Evolutionary conservation across 2,329 filamentous ascomycete genomes (phyloP), one percentile per base, ranked within the genome.

Genomic region (Plenodomus lindquistii): DNA sequence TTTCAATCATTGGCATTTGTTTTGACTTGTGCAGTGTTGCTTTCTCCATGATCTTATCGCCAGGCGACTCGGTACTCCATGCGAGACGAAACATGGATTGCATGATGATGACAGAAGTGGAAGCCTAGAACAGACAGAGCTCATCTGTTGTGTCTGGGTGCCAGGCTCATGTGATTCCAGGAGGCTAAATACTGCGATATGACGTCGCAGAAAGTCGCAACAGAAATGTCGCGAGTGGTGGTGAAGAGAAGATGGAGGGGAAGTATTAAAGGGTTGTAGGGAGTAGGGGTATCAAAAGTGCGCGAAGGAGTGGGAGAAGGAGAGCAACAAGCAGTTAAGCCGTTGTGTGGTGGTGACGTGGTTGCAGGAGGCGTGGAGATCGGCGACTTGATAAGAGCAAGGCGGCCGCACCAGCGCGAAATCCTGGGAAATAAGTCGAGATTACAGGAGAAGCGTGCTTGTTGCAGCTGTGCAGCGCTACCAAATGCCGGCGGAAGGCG

Each of bases 61-160:
- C 67, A 44, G 69, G 65, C 53, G 68, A 63, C 65, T 76, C 70
- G 49, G 69, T 72, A 61, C 74, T 74, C 77, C 77, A 79, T 51
- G 77, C 71, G 55, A 79, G 72, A 62, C 75, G 76, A 62, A 79
- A 79, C 62, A 78, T 77, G 67, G 74, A 77, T 66, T 79, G 76
- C 77, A 79, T 79, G 62, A 63, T 70, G 67, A 58, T 52, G 67
- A 58, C 52, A 55, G 62, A 56, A 56, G 63, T 60, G 60, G 62
- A 70, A 71, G 64, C 54, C 61, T 69, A 66, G 60, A 60, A 53
- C 57, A 64, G 60, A 62, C 64, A 68, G 60, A 57, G 66, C 45
- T 67, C 71, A 73, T 73, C 70, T 72, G 70, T 69, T 57, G 67
- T n/a, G 61, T 51, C 67, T 59, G 54, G 59, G 48, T 45, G 60